These are phyloP conservation scores for Fomitiporia mediterranea DNA, from an alignment of 1,284 basidiomycete species.

Conservation along the genomic window DNA sequence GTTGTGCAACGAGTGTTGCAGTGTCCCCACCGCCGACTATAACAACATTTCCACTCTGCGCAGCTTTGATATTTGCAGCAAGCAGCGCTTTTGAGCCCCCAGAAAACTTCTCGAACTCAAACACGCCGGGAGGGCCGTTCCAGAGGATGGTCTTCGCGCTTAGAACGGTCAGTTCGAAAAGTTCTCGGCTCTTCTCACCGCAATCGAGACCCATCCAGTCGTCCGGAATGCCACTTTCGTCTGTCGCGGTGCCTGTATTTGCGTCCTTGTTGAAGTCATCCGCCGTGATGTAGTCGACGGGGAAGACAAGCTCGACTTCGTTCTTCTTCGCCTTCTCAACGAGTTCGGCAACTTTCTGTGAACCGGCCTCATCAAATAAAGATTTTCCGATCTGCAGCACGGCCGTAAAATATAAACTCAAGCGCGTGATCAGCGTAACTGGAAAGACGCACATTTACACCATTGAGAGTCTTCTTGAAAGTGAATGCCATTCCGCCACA, in stretches of 20 bases:
- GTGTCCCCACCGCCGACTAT: slow-evolving; percentile 95
- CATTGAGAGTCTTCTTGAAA: slow-evolving; percentile 93
- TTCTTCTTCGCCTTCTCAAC: slow-evolving; percentile 93
- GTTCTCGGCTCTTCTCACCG: slow-evolving; percentile 76
- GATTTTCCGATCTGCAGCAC: slow-evolving; percentile 85
- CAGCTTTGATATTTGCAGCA: slow-evolving; percentile 85
- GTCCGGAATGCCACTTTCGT: slow-evolving; percentile 84
- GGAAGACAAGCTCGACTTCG: slow-evolving; percentile 94
- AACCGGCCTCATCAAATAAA: slow-evolving; percentile 88
- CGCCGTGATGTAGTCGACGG: slow-evolving; percentile 90
- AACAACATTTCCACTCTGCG: slow-evolving; percentile 82
- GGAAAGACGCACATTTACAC: slow-evolving; percentile 54
- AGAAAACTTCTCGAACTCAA: slow-evolving; percentile 93
- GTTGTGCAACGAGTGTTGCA: slow-evolving; percentile 85
- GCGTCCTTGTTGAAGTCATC: slow-evolving; percentile 97
- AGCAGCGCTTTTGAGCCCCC: slow-evolving; percentile 83
- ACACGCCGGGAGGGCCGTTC: slow-evolving; percentile 98
- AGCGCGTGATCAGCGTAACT: slow-evolving; percentile 12
- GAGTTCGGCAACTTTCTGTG: slow-evolving; percentile 81
- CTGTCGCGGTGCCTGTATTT: slow-evolving; percentile 75
- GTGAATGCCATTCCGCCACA: slow-evolving; percentile 99
- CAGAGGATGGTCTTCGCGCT: slow-evolving; percentile 97
- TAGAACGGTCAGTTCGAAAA: slow-evolving; percentile 78
- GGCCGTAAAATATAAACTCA: slow-evolving; percentile 5
- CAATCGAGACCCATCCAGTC: slow-evolving; percentile 95